phyloP scores from a whole-genome alignment of 2,329 filamentous ascomycete species.

The Fusarium keratoplasticum region DNA sequence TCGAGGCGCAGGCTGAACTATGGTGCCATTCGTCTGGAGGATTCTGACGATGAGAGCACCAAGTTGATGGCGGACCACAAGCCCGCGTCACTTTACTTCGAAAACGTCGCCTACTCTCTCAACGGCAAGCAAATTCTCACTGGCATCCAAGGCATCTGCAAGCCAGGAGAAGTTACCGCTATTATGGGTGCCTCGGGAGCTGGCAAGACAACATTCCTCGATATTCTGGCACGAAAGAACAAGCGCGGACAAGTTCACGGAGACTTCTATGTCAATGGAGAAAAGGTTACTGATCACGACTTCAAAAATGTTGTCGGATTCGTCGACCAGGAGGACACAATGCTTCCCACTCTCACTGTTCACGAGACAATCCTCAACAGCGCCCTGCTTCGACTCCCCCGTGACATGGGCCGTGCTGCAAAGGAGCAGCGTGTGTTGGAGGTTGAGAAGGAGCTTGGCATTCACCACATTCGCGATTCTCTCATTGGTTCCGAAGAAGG shows the following conservation, averaged over 20 bases:
- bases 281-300: constrained; percentile 84
- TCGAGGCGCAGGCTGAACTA: constrained; percentile 77
- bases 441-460: constrained; percentile 95
- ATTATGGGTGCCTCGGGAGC: constrained; percentile 99
- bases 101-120: constrained; percentile 86
- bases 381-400: constrained; percentile 89
- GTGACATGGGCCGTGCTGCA: constrained; percentile 86
- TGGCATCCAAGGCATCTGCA: constrained; percentile 85
- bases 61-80: constrained; percentile 94
- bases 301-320: constrained; percentile 96
- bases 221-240: constrained; percentile 96
- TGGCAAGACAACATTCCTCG: constrained; percentile 96
- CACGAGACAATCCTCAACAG: constrained; percentile 98
- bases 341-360: constrained; percentile 94
- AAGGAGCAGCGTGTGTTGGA: constrained; percentile 94
- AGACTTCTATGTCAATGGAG: constrained; percentile 92
- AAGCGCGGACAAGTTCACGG: constrained; percentile 85
- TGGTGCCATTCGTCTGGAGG: constrained; percentile 84
- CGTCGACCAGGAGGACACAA: constrained; percentile 97
- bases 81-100: constrained; percentile 87
- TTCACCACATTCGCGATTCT: constrained; percentile 93
- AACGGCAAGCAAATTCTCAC: constrained; percentile 89
- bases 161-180: constrained; percentile 93
- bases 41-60: constrained; percentile 87
- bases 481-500: constrained; percentile 97